Evolutionary conservation across 768 basidiomycete genomes (phyloP).

Genomic region (Mycena latifolia): DNA sequence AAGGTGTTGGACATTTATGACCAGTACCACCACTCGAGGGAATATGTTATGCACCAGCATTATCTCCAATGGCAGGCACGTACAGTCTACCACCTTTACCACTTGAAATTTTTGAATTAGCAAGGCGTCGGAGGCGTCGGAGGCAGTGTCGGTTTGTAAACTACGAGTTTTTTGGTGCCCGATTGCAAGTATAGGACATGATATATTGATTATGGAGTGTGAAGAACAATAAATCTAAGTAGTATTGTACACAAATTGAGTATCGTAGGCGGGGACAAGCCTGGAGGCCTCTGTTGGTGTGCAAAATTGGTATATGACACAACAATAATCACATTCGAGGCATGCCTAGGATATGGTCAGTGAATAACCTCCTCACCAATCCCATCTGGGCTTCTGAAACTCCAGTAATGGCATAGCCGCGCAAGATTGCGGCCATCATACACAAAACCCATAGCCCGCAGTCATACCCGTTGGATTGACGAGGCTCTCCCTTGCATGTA

Average conservation of each 20-base stretch:
- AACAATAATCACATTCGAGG: background rate
- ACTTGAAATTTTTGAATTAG: slow-evolving; percentile 14
- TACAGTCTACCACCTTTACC: slow-evolving; percentile 3
- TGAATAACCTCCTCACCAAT: background rate
- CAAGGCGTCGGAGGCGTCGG: no score
- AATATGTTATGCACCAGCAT: background rate
- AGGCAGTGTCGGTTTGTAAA: no score
- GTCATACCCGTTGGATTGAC: slow-evolving; percentile 36
- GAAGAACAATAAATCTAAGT: no score
- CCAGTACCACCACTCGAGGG: background rate
- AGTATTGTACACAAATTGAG: no score
- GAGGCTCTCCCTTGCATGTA: slow-evolving; percentile 2
- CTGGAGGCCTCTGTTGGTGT: no score
- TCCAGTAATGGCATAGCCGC: slow-evolving; percentile 27
- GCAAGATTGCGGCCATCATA: slow-evolving; percentile 37
- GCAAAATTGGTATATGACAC: no score
- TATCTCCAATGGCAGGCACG: slow-evolving; percentile 12
- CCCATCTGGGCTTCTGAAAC: slow-evolving; percentile 22
- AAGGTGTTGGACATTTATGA: background rate
- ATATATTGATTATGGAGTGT: no score
- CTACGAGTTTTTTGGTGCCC: no score
- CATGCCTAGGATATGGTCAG: background rate
- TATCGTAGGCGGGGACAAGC: no score
- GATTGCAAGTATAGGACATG: no score
- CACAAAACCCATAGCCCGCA: slow-evolving; percentile 42